Conservation (phyloP, 2,329 filamentous ascomycete genomes). For the Coniella vitis region DNA sequence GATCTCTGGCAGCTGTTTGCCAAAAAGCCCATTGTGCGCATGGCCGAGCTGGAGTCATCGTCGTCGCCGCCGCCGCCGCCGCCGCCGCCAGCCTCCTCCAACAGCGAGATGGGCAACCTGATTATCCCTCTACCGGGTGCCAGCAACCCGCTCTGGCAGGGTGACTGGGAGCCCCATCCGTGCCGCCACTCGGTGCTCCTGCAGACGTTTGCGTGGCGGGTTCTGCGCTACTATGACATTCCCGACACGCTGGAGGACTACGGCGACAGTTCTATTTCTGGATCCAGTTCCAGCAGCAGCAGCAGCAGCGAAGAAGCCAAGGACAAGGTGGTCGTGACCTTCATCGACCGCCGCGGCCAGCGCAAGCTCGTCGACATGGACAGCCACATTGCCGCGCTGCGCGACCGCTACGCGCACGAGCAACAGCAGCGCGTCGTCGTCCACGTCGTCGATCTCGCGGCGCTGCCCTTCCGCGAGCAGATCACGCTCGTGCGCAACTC, state of each 20-base stretch:
- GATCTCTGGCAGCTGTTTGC: slow-evolving; percentile 27
- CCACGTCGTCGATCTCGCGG: slow-evolving; percentile 29
- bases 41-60: no score
- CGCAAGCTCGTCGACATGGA: slow-evolving; percentile 25
- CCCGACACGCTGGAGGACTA: background rate
- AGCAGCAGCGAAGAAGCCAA: background rate
- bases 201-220: slow-evolving; percentile 26
- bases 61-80: no score
- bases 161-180: slow-evolving; percentile 28
- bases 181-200: slow-evolving; percentile 27
- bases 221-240: slow-evolving; percentile 24
- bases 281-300: background rate
- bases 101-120: slow-evolving; percentile 25
- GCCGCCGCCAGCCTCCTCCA: background rate
- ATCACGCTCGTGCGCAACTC: slow-evolving; percentile 28
- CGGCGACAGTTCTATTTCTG: no score
- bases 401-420: background rate
- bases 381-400: slow-evolving; percentile 22
- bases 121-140: slow-evolving; percentile 34
- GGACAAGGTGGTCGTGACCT: slow-evolving; percentile 2
- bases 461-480: slow-evolving; percentile 31
- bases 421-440: background rate
- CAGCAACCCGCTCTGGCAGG: slow-evolving; percentile 34
- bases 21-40: slow-evolving; percentile 23
- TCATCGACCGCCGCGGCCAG: slow-evolving; percentile 12